Evolutionary conservation across 306 rosid genomes (phyloP), one percentile per base, ranked within the genome.

Genomic region (Citrullus mucosospermus): DNA sequence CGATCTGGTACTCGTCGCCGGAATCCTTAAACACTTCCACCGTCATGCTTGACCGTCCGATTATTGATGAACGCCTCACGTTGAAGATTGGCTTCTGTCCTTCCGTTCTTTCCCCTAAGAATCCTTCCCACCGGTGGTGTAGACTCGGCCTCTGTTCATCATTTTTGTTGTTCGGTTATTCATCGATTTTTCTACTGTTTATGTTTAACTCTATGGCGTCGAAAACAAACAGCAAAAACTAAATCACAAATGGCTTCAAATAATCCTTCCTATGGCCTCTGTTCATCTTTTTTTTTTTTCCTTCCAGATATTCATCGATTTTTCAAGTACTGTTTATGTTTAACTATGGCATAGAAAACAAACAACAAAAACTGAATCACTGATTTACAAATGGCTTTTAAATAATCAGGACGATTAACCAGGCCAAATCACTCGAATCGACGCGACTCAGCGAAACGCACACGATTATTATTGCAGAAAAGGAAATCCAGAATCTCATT

Each of bases 111-210:
- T 95, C 98, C 56, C 98, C 98, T 22, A 54, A 43, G 81, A 67
- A 92, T 9, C 98, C 98, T 83, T 95, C 98, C 98, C 98, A 95
- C 66, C 98, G 85, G 30, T 92, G 92, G 82, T 92, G 98, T 77
- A 92, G 83, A 80, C 98, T 95, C 63, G 98, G 97, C 82, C 92
- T 82, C 98, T 95, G 93, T 17, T 32, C 18, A 28, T 5, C 56
- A 4, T 22, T 46, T 70, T 44, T 8, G 6, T 25, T 25, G 28
- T 25, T 25, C 20, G 13, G 76, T 70, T 43, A 70, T 70, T 70
- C 22, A 12, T 25, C 32, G 12, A 38, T 65, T 20, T 70, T 25
- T 44, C 20, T 1, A 22, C 65, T 22, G 36, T 59, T 59, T 22
- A 25, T 9, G 65, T 18, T 39, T 39, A 67, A 39, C 73, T 36